A percentile compares a stretch with the other conserved stretches of the same genome.
phyloP scores from a whole-genome alignment of 2,329 filamentous ascomycete species.

The Colletotrichum eleusines region DNA sequence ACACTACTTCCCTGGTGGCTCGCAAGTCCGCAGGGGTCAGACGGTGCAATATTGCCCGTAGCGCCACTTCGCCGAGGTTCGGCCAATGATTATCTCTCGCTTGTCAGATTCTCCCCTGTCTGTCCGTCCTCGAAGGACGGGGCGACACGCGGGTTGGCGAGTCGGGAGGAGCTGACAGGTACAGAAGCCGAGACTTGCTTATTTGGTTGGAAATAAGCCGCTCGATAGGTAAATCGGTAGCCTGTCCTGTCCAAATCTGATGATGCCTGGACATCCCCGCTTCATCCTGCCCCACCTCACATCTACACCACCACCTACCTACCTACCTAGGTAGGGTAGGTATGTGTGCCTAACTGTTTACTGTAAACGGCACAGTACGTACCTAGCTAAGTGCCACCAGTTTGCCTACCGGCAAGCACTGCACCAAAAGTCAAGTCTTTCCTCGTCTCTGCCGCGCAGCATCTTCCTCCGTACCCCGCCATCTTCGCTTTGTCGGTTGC shows the following conservation, averaged over 20 bases:
- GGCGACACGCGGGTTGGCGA: conserved; percentile 25
- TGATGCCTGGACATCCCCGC: neutral
- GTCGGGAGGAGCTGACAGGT: neutral
- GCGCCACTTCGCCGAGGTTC: neutral
- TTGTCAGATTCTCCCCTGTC: conserved; percentile 23
- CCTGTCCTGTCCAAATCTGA: neutral
- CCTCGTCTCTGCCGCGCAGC: neutral
- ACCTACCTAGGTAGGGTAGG: no score
- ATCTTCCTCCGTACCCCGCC: neutral
- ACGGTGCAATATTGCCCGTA: conserved; percentile 36
- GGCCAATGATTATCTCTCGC: conserved; percentile 24
- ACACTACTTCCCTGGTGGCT: no score
- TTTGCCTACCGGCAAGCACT: neutral
- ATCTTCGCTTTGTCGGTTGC: neutral
- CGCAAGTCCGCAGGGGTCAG: no score
- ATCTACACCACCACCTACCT: no score
- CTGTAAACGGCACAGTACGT: no score
- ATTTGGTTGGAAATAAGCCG: neutral
- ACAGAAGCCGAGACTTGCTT: conserved; percentile 1
- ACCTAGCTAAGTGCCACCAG: neutral
- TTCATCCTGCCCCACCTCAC: neutral
- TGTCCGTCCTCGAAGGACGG: conserved; percentile 18
- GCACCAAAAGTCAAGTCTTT: no score
- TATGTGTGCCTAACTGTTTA: no score
- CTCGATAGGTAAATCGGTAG: neutral